Conservation (phyloP, 495 filamentous ascomycete genomes). For the Pyronema omphalodes region DNA sequence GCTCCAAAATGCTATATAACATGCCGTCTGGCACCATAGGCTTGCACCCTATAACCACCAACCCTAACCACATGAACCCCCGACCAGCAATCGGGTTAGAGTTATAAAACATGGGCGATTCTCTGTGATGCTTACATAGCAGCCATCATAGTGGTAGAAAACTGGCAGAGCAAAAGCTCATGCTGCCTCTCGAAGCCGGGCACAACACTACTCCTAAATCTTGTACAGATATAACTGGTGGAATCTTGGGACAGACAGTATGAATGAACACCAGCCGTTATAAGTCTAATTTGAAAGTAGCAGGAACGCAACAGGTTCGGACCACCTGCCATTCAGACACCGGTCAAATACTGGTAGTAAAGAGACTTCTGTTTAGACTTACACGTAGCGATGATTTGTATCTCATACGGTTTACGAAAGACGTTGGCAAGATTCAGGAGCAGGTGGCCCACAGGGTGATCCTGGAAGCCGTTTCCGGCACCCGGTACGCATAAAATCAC, state of each 20-base stretch:
- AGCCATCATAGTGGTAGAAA: conserved; percentile 11
- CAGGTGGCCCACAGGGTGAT: conserved; percentile 23
- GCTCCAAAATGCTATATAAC: conserved; percentile 12
- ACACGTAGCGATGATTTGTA: conserved; percentile 27
- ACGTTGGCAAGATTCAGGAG: neutral
- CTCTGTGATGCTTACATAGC: conserved; percentile 4
- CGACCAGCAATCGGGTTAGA: neutral
- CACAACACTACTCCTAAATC: conserved; percentile 26
- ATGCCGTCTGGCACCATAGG: conserved; percentile 10
- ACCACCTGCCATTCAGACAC: conserved; percentile 22
- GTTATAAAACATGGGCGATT: neutral
- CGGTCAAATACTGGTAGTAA: conserved; percentile 20
- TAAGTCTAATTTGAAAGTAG: conserved; percentile 7
- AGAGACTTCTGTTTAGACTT: conserved; percentile 28
- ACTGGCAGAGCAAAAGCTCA: conserved; percentile 11
- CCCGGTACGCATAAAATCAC: conserved; percentile 30
- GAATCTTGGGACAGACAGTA: conserved; percentile 20
- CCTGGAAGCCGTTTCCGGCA: conserved; percentile 38
- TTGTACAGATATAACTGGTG: conserved; percentile 20
- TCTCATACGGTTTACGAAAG: conserved; percentile 1
- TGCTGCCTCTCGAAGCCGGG: conserved; percentile 24
- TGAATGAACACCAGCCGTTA: neutral
- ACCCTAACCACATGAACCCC: conserved; percentile 17
- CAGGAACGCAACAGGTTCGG: conserved; percentile 25
- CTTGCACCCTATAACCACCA: conserved; percentile 13